These are phyloP conservation scores for Hypholoma sublateritium DNA, from an alignment of 768 basidiomycete species.

Conservation along the genomic window DNA sequence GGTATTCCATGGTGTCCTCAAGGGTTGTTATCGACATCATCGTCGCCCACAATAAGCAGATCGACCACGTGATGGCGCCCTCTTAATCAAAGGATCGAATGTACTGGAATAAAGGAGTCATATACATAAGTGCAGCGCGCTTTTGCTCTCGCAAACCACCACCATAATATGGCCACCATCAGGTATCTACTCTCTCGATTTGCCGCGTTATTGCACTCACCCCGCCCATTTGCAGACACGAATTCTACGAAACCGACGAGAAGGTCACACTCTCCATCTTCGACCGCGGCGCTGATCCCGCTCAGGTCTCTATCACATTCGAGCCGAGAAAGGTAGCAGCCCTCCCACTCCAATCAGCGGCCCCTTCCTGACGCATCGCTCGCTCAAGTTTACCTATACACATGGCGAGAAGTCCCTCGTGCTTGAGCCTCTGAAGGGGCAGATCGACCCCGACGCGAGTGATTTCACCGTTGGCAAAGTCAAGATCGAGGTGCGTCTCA, in stretches of 20 bases:
- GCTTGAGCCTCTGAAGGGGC: slow-evolving; percentile 80
- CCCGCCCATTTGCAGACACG: slow-evolving; percentile 50
- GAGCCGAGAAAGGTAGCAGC: slow-evolving; percentile 58
- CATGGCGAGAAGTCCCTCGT: slow-evolving; percentile 70
- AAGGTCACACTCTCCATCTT: slow-evolving; percentile 72
- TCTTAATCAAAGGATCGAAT: slow-evolving; percentile 28
- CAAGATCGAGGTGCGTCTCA: slow-evolving; percentile 84
- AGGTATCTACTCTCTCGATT: slow-evolving; percentile 24
- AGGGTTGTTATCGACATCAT: no score
- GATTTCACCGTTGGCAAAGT: slow-evolving; percentile 75
- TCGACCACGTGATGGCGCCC: slow-evolving; percentile 17
- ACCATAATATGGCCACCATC: slow-evolving; percentile 31
- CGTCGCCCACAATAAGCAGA: neutral
- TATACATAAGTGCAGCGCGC: neutral
- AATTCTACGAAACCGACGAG: slow-evolving; percentile 88
- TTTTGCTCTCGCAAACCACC: neutral
- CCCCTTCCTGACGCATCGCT: slow-evolving; percentile 3
- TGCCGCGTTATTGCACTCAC: neutral
- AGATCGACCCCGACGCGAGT: slow-evolving; percentile 66
- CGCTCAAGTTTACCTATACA: slow-evolving; percentile 52
- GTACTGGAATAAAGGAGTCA: slow-evolving; percentile 30
- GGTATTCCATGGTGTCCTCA: no score
- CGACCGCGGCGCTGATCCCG: slow-evolving; percentile 72
- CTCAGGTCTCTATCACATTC: slow-evolving; percentile 59
- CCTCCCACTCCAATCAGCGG: neutral